A percentile compares a stretch with the other conserved stretches of the same genome.
These are phyloP conservation scores for Aspergillus brasiliensis DNA, from an alignment of 2,329 filamentous ascomycete species.

Conservation along the genomic window DNA sequence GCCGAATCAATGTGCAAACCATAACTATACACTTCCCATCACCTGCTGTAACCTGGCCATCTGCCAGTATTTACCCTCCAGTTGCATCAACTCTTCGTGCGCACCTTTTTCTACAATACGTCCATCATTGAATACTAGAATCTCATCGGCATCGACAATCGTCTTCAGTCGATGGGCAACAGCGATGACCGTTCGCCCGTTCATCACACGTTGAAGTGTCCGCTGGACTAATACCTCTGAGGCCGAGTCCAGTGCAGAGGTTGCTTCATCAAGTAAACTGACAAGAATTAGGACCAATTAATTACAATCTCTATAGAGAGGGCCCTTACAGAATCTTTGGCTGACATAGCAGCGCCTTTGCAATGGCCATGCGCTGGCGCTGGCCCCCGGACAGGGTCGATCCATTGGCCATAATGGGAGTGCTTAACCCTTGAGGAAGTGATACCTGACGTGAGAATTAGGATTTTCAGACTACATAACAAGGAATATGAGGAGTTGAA, in stretches of 20 bases:
- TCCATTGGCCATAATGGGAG: constrained; percentile 5
- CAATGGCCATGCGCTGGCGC: constrained; percentile 15
- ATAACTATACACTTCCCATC: not conserved
- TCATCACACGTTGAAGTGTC: constrained; percentile 71
- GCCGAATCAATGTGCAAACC: not conserved
- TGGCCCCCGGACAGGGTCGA: constrained; percentile 15
- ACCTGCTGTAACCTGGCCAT: constrained; percentile 71
- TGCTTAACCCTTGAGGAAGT: constrained; percentile 8
- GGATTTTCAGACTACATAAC: not conserved
- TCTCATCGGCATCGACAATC: constrained; percentile 83
- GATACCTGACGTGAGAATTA: not conserved
- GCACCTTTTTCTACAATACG: constrained; percentile 79
- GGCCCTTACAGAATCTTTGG: constrained; percentile 25
- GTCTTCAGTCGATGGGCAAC: constrained; percentile 88
- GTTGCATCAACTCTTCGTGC: constrained; percentile 70
- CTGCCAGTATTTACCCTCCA: constrained; percentile 70
- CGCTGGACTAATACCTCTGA: constrained; percentile 83
- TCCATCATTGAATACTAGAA: constrained; percentile 79
- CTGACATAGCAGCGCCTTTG: constrained; percentile 37
- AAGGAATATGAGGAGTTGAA: not conserved
- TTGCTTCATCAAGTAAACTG: constrained; percentile 81
- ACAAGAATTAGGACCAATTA: not conserved
- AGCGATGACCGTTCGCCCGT: constrained; percentile 53
- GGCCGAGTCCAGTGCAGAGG: constrained; percentile 80
- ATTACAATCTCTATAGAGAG: not conserved